phyloP scores from a whole-genome alignment of 2,329 filamentous ascomycete genomes.

The Amphichorda felina region DNA sequence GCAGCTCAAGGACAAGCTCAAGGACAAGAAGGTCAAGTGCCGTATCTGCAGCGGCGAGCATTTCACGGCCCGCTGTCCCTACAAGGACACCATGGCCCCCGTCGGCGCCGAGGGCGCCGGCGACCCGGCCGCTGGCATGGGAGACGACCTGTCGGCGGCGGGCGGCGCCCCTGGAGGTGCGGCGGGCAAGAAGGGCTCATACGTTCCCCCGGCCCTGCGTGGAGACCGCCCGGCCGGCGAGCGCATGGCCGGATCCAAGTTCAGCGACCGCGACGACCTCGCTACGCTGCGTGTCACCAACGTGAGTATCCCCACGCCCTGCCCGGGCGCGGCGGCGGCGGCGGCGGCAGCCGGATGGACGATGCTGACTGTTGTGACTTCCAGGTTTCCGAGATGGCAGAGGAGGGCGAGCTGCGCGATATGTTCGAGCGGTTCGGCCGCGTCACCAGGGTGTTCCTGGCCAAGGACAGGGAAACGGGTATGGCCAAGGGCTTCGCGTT shows the following conservation, averaged over 20 bases:
- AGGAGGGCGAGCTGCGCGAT: conserved; percentile 88
- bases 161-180: conserved; percentile 45
- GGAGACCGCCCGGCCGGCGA: conserved; percentile 60
- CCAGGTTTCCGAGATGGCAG: conserved; percentile 90
- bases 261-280: conserved; percentile 84
- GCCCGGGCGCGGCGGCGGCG: background rate
- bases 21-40: conserved; percentile 99
- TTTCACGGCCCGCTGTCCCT: conserved; percentile 97
- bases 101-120: conserved; percentile 48
- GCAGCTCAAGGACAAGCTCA: conserved; percentile 72
- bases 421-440: conserved; percentile 97
- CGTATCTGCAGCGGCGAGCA: conserved; percentile 98
- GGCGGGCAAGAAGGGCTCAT: conserved; percentile 64
- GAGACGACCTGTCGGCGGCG: conserved; percentile 38
- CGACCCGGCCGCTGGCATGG: conserved; percentile 44
- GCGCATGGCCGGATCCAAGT: conserved; percentile 74
- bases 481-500: conserved; percentile 98
- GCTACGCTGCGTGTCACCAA: conserved; percentile 96
- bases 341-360: too few relatives aligned
- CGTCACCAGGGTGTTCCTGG: conserved; percentile 93
- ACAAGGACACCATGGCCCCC: conserved; percentile 98
- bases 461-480: conserved; percentile 93
- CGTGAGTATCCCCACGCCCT: conserved; percentile 44
- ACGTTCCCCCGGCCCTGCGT: conserved; percentile 88
- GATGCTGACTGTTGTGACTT: conserved; percentile 12